phyloP scores from a whole-genome alignment of 768 basidiomycete genomes.

The Tulasnella calospora region DNA sequence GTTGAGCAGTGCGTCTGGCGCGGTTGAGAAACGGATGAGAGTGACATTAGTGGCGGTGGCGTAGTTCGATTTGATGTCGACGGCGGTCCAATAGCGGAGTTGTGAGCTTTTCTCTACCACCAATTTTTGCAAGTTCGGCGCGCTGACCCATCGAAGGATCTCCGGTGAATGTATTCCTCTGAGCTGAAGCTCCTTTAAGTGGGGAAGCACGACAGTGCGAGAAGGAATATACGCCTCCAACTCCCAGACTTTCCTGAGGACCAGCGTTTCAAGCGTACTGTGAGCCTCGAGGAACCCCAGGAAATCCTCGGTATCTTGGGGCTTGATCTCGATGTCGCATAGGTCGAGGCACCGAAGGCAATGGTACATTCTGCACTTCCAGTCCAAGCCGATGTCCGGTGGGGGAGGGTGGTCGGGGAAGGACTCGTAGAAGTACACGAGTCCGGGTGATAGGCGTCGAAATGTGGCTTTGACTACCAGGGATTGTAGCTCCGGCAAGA shows the following conservation, averaged over 20 bases:
- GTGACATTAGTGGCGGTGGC: background rate
- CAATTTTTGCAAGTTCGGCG: background rate
- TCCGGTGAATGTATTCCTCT: background rate
- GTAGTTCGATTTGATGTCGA: background rate
- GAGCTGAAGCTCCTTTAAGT: background rate
- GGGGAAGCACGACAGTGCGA: background rate
- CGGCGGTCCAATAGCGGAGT: background rate
- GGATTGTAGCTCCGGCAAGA: background rate
- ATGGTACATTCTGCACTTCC: background rate
- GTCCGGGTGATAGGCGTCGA: background rate
- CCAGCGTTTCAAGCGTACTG: background rate
- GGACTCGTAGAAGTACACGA: background rate
- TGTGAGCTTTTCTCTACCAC: background rate
- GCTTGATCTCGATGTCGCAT: background rate
- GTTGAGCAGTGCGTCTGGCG: background rate
- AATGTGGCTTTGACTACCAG: background rate
- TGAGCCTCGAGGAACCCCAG: background rate
- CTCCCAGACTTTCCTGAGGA: background rate
- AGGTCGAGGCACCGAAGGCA: background rate
- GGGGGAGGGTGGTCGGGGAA: background rate
- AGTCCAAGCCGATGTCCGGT: background rate
- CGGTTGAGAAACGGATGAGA: background rate
- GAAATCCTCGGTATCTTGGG: background rate
- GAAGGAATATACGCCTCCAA: background rate
- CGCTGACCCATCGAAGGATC: background rate